Base-by-base conservation (phyloP, 192 early-diverging fungal genomes). In the Radiomyces spectabilis region DNA sequence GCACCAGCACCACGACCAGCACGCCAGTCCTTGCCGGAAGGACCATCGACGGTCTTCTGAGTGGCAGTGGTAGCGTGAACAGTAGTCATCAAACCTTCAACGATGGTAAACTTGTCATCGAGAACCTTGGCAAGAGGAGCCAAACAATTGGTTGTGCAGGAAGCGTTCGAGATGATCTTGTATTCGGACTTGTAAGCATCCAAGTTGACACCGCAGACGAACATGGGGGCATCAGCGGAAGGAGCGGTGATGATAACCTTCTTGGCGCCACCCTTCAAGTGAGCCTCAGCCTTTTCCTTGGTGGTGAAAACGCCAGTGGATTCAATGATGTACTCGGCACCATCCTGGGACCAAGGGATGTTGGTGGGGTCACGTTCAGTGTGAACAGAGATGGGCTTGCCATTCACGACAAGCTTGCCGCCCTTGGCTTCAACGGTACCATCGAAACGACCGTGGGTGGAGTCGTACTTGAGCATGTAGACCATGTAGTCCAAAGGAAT, bases 81-180 rank as follows among this genome's bases (percentile, higher is more conserved):
- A 41, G 95, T 98, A 66, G 91, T 95, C 95, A 98, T 98, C 49
- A 98, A 75, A 66, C 85, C 95, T 79, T 97, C 93, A 41, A 84
- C 73, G 65, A 98, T 92, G 43, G 92, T 93, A 75, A 95, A 96
- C 65, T 92, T 80, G 66, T 95, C 93, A 73, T 98, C 62, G 69
- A 98, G 79, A 52, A 97, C 88, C 83, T 97, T 95, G 76, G 92
- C 94, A 54, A 98, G 80, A 42, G 95, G 94, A 22, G 95, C 95
- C 51, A 98, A 74, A 77, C 95, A 97, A 86, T 97, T 98, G 86
- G 95, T 98, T 58, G 95, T 98, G 87, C 95, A 98, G 25, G 95
- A 98, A 51, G 95, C 95, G 75, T 98, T 98, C 56, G 93, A 95
- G 59, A 98, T 81, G 55, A 98, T 85, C 27, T 85, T 79, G 73